Evolutionary conservation across 768 basidiomycete genomes (phyloP).

Genomic region (Phanerochaete sordida): DNA sequence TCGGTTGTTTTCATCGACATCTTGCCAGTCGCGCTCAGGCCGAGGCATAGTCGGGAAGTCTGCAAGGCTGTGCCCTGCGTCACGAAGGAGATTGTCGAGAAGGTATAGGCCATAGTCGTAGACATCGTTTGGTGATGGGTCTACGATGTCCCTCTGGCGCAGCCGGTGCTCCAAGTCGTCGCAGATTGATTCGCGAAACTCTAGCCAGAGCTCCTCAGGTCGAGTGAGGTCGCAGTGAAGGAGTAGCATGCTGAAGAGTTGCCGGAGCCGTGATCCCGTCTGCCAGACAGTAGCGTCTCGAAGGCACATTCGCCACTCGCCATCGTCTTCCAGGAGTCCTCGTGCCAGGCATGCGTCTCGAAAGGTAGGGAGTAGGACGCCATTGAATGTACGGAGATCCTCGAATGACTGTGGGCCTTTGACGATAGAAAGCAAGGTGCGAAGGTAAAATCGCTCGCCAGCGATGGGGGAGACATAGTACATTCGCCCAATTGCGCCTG

Average conservation of each 20-base stretch:
- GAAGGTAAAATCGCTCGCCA: constrained; percentile 40
- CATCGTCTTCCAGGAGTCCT: constrained; percentile 41
- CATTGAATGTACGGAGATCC: constrained; percentile 25
- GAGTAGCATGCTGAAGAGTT: constrained; percentile 39
- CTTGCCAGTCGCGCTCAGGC: no score
- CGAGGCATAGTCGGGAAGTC: no score
- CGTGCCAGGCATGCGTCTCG: constrained; percentile 36
- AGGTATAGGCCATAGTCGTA: no score
- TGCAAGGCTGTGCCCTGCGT: no score
- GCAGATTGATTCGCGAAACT: constrained; percentile 19
- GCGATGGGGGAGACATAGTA: no score
- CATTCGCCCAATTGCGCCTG: no score
- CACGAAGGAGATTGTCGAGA: no score
- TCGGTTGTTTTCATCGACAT: constrained; percentile 41
- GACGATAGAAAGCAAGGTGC: constrained; percentile 35
- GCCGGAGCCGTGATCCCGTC: constrained; percentile 31
- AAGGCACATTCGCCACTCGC: constrained; percentile 39
- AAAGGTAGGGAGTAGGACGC: constrained; percentile 27
- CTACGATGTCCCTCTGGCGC: no score
- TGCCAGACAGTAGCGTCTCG: constrained; percentile 37
- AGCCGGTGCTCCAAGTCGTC: no score
- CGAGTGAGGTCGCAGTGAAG: constrained; percentile 23
- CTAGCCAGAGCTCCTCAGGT: constrained; percentile 37
- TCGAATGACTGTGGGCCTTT: constrained; percentile 30
- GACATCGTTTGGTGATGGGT: no score